A percentile compares a stretch with the other conserved stretches of the same genome.
These are phyloP conservation scores for Apiotrichum veenhuisii DNA, from an alignment of 1,284 basidiomycete genomes.

Conservation along the genomic window DNA sequence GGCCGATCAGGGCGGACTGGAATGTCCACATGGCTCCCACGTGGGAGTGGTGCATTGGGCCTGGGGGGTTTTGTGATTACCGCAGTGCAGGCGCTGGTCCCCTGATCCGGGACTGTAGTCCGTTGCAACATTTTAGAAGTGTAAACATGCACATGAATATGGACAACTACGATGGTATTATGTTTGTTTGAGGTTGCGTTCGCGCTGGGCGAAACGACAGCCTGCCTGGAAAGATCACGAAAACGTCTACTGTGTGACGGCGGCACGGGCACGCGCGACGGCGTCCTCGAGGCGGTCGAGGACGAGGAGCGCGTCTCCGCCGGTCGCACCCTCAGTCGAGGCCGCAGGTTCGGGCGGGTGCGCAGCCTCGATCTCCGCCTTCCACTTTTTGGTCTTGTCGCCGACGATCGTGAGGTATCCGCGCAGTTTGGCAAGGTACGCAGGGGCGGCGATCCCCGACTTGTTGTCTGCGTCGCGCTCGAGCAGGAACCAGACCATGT, in stretches of 20 bases:
- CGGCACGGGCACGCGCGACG: conserved; percentile 8
- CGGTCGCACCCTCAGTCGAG: no score
- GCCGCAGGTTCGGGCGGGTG: no score
- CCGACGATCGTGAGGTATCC: conserved; percentile 2
- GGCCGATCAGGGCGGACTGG: no score
- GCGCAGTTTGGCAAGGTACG: conserved; percentile 25
- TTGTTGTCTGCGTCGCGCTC: conserved; percentile 12
- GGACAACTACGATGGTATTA: no score
- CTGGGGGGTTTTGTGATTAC: no score
- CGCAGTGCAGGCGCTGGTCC: no score
- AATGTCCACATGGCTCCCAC: no score
- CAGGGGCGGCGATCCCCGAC: conserved; percentile 27
- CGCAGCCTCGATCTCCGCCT: background rate
- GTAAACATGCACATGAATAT: background rate
- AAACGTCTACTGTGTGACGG: background rate
- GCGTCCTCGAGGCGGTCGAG: conserved; percentile 14
- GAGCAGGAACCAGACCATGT: conserved; percentile 18
- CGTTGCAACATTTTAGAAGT: no score
- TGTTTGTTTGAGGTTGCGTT: no score
- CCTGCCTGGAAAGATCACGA: no score
- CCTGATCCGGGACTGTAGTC: no score
- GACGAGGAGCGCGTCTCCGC: conserved; percentile 5
- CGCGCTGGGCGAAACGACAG: background rate
- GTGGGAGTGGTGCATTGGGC: no score
- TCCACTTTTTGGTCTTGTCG: conserved; percentile 11